Evolutionary conservation across 2,329 filamentous ascomycete species (phyloP), one percentile per base, ranked within the genome.

Genomic region (Huntiella savannae): DNA sequence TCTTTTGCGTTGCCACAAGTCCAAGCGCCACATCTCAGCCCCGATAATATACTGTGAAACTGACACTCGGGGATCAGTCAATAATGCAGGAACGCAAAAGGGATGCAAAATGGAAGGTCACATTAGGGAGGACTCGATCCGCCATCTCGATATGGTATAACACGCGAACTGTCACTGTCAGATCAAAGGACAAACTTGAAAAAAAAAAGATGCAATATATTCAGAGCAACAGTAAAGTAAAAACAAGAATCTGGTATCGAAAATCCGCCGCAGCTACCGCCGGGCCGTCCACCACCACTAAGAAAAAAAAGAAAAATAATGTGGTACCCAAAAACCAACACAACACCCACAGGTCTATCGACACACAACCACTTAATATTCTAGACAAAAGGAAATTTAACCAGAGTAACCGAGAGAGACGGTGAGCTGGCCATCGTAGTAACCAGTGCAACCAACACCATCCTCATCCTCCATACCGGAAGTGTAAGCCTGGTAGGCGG

Each of bases 381-480:
- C 22, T 28, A 39, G 15, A 39, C 8, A 39, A 19, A 39, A 4
- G 13, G 2, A 39, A 19, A 28, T 33, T 44, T 43, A 48, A 39
- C 37, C 28, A 33, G 45, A 52, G 54, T 59, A 59, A 52, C 56
- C 59, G 40, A 66, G 55, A 33, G 53, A 55, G 52, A 62, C 54
- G 3, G 49, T 44, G 5, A 66, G 53, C 51, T 51, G 48, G 41
- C 55, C 54, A 22, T 54, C 51, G 32, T 54, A 45, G 49, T 54
- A 51, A 45, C 63, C 43, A 58, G 66, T 67, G 52, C 64, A 59
- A 38, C 64, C 64, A 12, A 63, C 38, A 39, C 64, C 64, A 44
- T 66, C 64, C 1, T 46, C 22, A 28, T 49, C 59, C 53, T 64
- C 58, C 52, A 57, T 63, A 44, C 61, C 60, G 13, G 42, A 51